Base-by-base conservation (phyloP, 768 basidiomycete species). In the Suillus subaureus region DNA sequence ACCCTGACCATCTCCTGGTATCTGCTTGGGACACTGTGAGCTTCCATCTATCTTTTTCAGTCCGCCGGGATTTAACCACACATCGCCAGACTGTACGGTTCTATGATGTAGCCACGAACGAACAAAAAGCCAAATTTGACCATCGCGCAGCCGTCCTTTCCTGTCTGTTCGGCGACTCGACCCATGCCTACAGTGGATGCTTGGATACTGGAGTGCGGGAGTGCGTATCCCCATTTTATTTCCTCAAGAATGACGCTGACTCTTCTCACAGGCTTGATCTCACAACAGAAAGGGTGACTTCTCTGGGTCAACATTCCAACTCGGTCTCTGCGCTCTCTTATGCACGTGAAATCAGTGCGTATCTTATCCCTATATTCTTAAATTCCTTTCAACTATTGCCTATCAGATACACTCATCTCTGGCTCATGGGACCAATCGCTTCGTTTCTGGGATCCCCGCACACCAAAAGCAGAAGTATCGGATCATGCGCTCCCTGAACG, bases 351-450 rank as follows among this genome's bases (percentile, higher is more conserved):
- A 79, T 83, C 65, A 89, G 94, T 93, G 37, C 33, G 87, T 81
- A 12, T 42, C 40, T 58, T 37, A 55, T 31, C 31, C 39, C 49
- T 63, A 12, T n/a, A 6, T 23, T 40, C 13, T 60, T 21, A 33
- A 11, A 31, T 1, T 58, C 54, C 21, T 47, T 55, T 28, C 55
- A 45, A 12, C 37, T 26, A 21, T 52, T 35, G 0, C 31, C 13
- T 13, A 58, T 6, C 70, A 96, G 94, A 92, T 70, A 67, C 79
- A 1, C 81, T 98, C 31, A 84, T 98, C 54, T 91, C 94, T 0
- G 94, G 92, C 13, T 96, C 95, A 18, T 98, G 96, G 95, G 96
- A 98, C 74, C 87, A 90, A 57, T 91, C 93, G 0, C 72, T 99
- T 31, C 90, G 90, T 13, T 86, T 96, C 72, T 97, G 94, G 90